Conservation (phyloP, 768 basidiomycete genomes). For the Leccinum truebloodii region DNA sequence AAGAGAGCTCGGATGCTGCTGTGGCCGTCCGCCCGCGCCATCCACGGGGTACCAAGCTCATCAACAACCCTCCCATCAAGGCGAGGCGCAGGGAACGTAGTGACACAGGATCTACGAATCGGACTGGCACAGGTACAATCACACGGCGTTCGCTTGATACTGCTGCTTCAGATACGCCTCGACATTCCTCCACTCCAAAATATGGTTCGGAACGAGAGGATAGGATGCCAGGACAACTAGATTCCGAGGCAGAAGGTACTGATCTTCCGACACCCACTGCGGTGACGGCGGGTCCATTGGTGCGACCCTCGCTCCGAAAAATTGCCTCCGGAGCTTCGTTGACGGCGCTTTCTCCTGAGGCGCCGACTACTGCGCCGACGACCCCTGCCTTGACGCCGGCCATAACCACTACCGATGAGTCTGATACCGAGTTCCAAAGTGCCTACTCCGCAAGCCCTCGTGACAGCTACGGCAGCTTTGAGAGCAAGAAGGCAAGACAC, state of each 20-base stretch:
- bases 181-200: conserved; percentile 26
- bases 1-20: conserved; percentile 52
- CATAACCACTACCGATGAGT: conserved; percentile 60
- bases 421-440: conserved; percentile 86
- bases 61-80: conserved; percentile 37
- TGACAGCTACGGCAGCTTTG: conserved; percentile 57
- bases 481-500: conserved; percentile 26
- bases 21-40: conserved; percentile 43
- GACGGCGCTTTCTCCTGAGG: conserved; percentile 27
- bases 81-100: conserved; percentile 51
- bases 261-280: conserved; percentile 31
- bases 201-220: conserved; percentile 35
- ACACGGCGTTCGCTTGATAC: conserved; percentile 29
- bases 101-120: conserved; percentile 64
- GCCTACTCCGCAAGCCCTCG: conserved; percentile 79
- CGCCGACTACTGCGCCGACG: conserved; percentile 30
- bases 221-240: conserved; percentile 42
- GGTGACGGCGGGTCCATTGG: conserved; percentile 23
- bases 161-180: conserved; percentile 29
- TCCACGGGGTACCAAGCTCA: conserved; percentile 35
- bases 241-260: conserved; percentile 32
- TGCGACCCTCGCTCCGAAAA: conserved; percentile 31
- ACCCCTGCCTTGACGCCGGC: conserved; percentile 38
- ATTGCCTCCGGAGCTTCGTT: conserved; percentile 35
- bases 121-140: conserved; percentile 40